Evolutionary conservation across 2,329 filamentous ascomycete genomes (phyloP).

Genomic region (Paraconiothyrium brasiliense): DNA sequence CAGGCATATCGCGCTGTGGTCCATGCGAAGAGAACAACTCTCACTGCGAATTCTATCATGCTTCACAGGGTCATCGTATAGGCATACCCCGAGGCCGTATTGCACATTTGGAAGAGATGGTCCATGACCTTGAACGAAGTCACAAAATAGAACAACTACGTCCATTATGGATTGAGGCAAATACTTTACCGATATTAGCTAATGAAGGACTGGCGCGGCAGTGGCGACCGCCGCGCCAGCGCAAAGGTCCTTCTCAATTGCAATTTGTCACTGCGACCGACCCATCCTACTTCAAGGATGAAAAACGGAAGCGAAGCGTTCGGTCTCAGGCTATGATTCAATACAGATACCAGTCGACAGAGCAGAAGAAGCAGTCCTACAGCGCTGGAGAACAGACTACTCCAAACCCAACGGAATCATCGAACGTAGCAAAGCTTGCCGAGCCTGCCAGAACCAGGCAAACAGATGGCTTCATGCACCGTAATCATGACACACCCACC

Average conservation of each 20-base stretch:
- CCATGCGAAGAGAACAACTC: background rate
- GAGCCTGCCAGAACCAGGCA: no score
- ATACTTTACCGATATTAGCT: no score
- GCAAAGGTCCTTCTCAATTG: constrained; percentile 38
- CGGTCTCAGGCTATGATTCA: constrained; percentile 47
- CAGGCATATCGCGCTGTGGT: background rate
- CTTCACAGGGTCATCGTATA: background rate
- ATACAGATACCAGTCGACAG: constrained; percentile 34
- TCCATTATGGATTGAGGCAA: no score
- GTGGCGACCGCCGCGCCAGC: constrained; percentile 30
- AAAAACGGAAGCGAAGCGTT: constrained; percentile 36
- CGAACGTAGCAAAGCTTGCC: no score
- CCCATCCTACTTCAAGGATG: constrained; percentile 42
- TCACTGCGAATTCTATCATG: background rate
- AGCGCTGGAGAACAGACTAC: no score
- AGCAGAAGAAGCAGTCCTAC: constrained; percentile 19
- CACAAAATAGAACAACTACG: no score
- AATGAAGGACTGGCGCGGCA: no score
- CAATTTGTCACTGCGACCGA: constrained; percentile 45
- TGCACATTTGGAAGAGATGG: background rate
- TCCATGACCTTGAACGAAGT: no score
- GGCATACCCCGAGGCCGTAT: background rate
- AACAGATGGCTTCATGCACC: no score
- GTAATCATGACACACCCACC: no score
- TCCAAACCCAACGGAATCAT: no score